Conservation (phyloP, 352 stramenopile species). For the Elongisporangium anandrum region DNA sequence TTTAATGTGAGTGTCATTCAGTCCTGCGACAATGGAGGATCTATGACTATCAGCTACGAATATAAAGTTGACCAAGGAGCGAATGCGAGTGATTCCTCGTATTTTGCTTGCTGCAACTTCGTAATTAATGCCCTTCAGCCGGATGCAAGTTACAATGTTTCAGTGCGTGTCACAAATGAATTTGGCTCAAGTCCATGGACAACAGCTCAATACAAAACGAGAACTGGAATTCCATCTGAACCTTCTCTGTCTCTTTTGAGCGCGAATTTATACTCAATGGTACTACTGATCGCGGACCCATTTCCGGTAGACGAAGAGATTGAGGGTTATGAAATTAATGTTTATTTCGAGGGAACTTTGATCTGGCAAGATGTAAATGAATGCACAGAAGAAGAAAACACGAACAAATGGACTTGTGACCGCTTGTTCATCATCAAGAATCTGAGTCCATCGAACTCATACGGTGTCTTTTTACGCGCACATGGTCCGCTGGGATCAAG, state of each 20-base stretch:
- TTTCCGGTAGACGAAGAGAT: slow-evolving; percentile 30
- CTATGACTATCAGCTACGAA: slow-evolving; percentile 22
- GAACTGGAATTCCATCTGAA: slow-evolving; percentile 20
- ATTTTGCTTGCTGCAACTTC: slow-evolving; percentile 45
- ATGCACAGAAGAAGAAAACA: background rate
- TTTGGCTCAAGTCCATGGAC: slow-evolving; percentile 9
- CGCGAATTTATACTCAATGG: slow-evolving; percentile 38
- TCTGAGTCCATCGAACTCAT: slow-evolving; percentile 19
- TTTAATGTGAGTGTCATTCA: slow-evolving; percentile 30
- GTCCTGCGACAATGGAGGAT: slow-evolving; percentile 38
- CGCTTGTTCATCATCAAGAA: background rate
- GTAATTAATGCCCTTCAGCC: slow-evolving; percentile 18
- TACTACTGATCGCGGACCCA: slow-evolving; percentile 11
- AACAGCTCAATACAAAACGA: slow-evolving; percentile 21
- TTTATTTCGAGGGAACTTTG: slow-evolving; percentile 1
- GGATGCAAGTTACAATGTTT: slow-evolving; percentile 22
- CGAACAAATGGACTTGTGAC: background rate
- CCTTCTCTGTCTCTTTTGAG: slow-evolving; percentile 14
- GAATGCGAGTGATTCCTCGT: slow-evolving; percentile 8
- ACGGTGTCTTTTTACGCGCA: slow-evolving; percentile 20
- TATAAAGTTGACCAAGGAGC: slow-evolving; percentile 20
- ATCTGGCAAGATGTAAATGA: slow-evolving; percentile 1
- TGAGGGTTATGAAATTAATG: slow-evolving; percentile 20
- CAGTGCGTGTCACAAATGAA: slow-evolving; percentile 24
- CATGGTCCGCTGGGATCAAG: slow-evolving; percentile 24